phyloP scores from a whole-genome alignment of 73 alveolate species.

The Strombidium stylifer region DNA sequence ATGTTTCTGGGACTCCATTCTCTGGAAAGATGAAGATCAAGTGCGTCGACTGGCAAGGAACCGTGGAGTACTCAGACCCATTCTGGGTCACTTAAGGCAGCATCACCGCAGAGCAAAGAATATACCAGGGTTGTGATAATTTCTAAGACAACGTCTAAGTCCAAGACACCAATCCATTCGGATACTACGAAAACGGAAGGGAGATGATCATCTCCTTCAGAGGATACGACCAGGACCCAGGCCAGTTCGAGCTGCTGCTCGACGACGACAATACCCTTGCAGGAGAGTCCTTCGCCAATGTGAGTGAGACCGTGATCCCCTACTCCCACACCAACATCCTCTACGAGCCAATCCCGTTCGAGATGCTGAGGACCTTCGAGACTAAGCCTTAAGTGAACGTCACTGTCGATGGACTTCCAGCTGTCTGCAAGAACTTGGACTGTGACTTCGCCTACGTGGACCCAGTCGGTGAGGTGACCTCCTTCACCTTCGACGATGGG shows the following conservation, averaged over 20 bases:
- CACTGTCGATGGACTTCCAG: constrained; percentile 13
- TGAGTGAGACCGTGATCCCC: background rate
- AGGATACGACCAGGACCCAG: background rate
- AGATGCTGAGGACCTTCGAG: constrained; percentile 2
- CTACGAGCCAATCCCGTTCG: constrained; percentile 34
- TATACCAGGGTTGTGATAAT: background rate
- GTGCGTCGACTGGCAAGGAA: background rate
- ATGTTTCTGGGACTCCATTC: background rate
- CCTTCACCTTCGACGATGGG: background rate
- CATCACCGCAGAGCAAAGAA: background rate
- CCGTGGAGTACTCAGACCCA: background rate
- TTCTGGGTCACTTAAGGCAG: background rate
- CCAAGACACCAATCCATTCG: background rate
- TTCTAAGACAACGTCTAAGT: constrained; percentile 10
- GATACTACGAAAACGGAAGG: constrained; percentile 6
- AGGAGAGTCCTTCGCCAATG: background rate
- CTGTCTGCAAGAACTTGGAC: constrained; percentile 9
- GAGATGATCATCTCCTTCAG: constrained; percentile 9
- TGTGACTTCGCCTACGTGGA: constrained; percentile 18
- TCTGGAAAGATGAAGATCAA: background rate
- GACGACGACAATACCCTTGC: background rate
- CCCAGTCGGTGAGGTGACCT: background rate
- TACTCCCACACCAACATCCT: background rate
- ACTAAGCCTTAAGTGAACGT: constrained; percentile 10
- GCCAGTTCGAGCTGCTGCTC: background rate